A percentile compares a stretch with the other conserved stretches of the same genome.
phyloP scores from a whole-genome alignment of 192 early-diverging fungal genomes.

The Jimgerdemannia flammicorona region DNA sequence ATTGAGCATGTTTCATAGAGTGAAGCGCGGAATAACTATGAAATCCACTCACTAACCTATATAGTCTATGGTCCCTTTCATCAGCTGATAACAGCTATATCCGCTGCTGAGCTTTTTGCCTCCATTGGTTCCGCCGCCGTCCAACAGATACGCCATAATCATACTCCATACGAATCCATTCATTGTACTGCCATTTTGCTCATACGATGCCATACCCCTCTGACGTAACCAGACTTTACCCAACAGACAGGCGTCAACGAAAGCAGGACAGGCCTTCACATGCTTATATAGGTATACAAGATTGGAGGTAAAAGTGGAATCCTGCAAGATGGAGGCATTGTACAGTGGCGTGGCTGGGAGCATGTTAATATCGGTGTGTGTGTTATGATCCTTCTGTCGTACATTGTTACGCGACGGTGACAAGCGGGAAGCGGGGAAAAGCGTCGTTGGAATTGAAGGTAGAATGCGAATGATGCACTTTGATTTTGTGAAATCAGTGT shows the following conservation, averaged over 20 bases:
- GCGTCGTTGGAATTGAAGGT: constrained; percentile 59
- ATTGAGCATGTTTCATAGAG: background rate
- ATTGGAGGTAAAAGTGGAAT: constrained; percentile 70
- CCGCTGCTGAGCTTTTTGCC: constrained; percentile 60
- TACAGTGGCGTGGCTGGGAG: constrained; percentile 82
- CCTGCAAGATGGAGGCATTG: constrained; percentile 79
- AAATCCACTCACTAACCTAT: constrained; percentile 37
- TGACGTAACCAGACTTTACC: constrained; percentile 86
- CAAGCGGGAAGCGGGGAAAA: constrained; percentile 69
- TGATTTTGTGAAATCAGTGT: constrained; percentile 62
- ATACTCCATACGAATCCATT: constrained; percentile 81
- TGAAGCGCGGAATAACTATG: background rate
- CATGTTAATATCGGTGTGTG: constrained; percentile 1
- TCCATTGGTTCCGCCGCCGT: constrained; percentile 49
- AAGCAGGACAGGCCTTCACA: constrained; percentile 62
- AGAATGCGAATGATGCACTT: constrained; percentile 74
- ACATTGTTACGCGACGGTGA: constrained; percentile 82
- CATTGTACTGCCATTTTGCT: constrained; percentile 43
- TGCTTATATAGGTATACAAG: constrained; percentile 78
- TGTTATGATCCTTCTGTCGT: constrained; percentile 44
- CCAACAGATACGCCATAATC: constrained; percentile 84
- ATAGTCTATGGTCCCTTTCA: constrained; percentile 83
- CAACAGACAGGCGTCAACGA: constrained; percentile 76
- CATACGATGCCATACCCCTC: constrained; percentile 51
- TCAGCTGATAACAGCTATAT: constrained; percentile 84